Conservation (phyloP, 176 grass and related monocot genomes). For the Carex pumila region DNA sequence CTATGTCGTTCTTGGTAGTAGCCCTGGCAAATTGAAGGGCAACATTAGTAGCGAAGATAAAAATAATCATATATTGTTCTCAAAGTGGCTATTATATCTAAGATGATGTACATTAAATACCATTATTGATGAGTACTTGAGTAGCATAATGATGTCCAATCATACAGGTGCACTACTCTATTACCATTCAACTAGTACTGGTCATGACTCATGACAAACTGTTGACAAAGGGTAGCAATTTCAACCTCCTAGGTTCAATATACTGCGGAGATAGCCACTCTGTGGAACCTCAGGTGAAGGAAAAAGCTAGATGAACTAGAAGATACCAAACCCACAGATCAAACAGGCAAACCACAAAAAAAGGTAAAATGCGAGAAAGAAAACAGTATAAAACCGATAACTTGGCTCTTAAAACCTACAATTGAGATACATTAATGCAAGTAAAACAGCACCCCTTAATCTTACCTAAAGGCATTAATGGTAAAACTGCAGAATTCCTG, state of each 20-base stretch:
- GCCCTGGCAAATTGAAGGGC: not conserved
- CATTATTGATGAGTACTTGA: not conserved
- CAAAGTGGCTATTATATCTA: not conserved
- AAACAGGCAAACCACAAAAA: not conserved
- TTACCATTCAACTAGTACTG: not conserved
- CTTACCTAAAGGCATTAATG: slow-evolving; percentile 47
- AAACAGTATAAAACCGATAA: not conserved
- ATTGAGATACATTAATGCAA: not conserved
- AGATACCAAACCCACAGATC: slow-evolving; percentile 20
- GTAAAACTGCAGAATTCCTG: slow-evolving; percentile 53
- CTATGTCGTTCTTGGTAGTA: slow-evolving; percentile 24
- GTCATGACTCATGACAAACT: not conserved
- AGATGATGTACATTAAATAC: not conserved
- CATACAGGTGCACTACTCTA: not conserved
- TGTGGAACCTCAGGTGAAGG: slow-evolving; percentile 24
- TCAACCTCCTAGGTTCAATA: not conserved
- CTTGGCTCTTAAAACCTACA: not conserved
- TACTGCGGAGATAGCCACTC: not conserved
- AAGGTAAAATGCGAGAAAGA: not conserved
- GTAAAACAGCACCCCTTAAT: slow-evolving; percentile 2
- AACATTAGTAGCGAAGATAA: not conserved
- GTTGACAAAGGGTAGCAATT: not conserved
- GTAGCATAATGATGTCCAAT: not conserved
- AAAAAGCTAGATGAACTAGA: slow-evolving; percentile 12
- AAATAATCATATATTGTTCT: not conserved